These are phyloP conservation scores for Rugosomyces carneus DNA, from an alignment of 1,284 basidiomycete genomes.

Conservation along the genomic window DNA sequence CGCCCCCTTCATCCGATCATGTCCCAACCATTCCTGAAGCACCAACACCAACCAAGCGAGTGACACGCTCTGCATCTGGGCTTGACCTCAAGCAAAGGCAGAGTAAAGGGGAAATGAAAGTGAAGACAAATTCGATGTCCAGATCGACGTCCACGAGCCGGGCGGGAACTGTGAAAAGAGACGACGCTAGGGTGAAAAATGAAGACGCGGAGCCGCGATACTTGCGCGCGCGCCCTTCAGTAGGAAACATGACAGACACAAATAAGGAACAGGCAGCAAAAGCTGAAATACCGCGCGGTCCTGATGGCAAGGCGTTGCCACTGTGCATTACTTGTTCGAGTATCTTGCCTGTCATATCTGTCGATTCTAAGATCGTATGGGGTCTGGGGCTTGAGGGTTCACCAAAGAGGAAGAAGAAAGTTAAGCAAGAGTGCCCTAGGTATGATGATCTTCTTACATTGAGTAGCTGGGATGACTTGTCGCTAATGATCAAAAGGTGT, in stretches of 20 bases:
- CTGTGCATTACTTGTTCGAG: conserved; percentile 61
- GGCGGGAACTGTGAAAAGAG: conserved; percentile 21
- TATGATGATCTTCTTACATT: conserved; percentile 33
- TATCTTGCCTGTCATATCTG: conserved; percentile 64
- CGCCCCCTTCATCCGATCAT: conserved; percentile 26
- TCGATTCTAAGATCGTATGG: conserved; percentile 69
- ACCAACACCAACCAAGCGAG: conserved; percentile 22
- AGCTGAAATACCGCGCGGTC: conserved; percentile 37
- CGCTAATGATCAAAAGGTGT: conserved; percentile 42
- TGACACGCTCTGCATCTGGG: conserved; percentile 27
- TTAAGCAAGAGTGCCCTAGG: conserved; percentile 66
- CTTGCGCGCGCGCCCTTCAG: conserved; percentile 40
- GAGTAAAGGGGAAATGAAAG: conserved; percentile 29
- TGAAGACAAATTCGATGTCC: conserved; percentile 16
- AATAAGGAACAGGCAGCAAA: conserved; percentile 28
- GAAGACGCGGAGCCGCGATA: conserved; percentile 45
- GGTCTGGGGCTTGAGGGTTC: conserved; percentile 48
- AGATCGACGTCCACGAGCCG: conserved; percentile 12
- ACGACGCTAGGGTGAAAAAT: conserved; percentile 39
- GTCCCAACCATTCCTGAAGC: conserved; percentile 16
- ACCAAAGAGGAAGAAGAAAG: conserved; percentile 48
- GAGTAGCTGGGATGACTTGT: neutral
- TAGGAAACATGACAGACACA: conserved; percentile 28
- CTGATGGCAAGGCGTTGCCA: conserved; percentile 54
- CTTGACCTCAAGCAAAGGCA: conserved; percentile 17